Evolutionary conservation across 345 rosid genomes (phyloP).

Genomic region (Salix dunnii): DNA sequence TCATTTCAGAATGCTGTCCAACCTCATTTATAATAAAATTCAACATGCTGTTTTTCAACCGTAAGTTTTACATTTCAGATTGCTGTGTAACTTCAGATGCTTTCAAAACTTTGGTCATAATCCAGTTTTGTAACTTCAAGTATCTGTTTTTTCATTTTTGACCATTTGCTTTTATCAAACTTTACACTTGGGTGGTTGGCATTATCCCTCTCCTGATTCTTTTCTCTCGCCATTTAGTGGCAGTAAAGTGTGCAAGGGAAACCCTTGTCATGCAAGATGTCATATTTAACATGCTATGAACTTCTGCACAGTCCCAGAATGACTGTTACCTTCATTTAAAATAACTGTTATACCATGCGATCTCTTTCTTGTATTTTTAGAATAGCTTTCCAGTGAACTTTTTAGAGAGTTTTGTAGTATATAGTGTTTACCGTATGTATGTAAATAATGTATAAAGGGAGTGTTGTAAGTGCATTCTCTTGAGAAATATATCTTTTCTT

Average conservation of each 20-base stretch:
- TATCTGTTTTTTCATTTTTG: background rate
- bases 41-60: background rate
- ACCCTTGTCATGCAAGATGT: background rate
- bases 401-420: background rate
- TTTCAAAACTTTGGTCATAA: too few species aligned
- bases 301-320: background rate
- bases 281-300: background rate
- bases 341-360: background rate
- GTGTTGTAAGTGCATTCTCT: background rate
- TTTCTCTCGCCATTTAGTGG: background rate
- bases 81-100: background rate
- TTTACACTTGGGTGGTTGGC: too few species aligned
- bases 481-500: background rate
- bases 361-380: background rate
- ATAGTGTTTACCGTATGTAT: background rate
- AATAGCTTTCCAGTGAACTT: background rate
- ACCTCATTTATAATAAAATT: background rate
- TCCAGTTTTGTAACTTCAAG: background rate
- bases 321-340: background rate
- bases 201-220: background rate
- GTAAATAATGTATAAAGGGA: background rate
- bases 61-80: background rate
- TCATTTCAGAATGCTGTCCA: background rate
- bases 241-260: background rate
- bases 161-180: too few species aligned